Conservation (phyloP, 768 basidiomycete genomes). For the Tephrocybe sp. region DNA sequence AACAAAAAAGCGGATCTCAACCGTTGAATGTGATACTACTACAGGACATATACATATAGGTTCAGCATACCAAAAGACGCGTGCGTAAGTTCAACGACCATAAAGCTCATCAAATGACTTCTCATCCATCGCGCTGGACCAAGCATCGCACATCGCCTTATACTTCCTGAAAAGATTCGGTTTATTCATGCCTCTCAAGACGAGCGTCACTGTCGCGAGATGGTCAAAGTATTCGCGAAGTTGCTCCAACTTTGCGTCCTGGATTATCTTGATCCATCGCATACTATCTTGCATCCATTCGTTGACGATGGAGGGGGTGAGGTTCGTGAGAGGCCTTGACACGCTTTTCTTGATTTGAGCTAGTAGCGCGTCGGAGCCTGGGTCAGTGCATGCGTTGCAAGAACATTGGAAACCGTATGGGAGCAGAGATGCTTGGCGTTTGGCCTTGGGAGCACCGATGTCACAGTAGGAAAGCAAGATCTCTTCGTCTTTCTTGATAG, state of each 20-base stretch:
- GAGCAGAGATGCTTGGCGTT: neutral
- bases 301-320: no score
- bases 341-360: neutral
- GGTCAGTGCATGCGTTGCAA: conserved; percentile 1
- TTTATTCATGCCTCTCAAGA: neutral
- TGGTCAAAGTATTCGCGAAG: neutral
- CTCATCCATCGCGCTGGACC: no score
- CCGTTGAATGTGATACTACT: no score
- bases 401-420: conserved; percentile 7
- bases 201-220: neutral
- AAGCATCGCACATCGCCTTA: no score
- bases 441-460: neutral
- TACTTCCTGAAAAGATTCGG: neutral
- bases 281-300: neutral
- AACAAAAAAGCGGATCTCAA: no score
- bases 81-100: no score
- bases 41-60: no score
- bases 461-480: neutral
- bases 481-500: conserved; percentile 7
- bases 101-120: no score
- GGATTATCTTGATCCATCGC: no score
- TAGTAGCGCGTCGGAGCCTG: conserved; percentile 1
- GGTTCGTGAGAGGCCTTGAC: no score
- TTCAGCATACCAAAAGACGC: no score
- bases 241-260: neutral